Evolutionary conservation across 1,139 yeast species (phyloP).

Genomic region (Candida albicans): DNA sequence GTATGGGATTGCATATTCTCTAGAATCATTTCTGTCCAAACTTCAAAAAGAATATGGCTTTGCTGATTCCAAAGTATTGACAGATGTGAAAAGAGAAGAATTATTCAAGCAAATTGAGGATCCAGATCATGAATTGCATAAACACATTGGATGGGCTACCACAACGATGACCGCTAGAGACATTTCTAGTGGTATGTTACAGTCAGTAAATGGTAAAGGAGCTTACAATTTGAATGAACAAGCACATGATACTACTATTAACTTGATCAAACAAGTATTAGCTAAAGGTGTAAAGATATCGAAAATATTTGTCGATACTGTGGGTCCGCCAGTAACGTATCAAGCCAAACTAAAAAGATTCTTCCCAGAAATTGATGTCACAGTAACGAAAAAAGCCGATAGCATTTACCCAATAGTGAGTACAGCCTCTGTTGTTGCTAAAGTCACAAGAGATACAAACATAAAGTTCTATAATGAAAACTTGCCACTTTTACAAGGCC

Average conservation of each 20-base stretch:
- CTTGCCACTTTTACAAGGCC: constrained; percentile 23
- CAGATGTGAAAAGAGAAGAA: constrained; percentile 65
- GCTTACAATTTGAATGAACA: constrained; percentile 86
- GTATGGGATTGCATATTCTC: constrained; percentile 81
- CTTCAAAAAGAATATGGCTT: constrained; percentile 68
- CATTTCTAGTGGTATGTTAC: constrained; percentile 85
- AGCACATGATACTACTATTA: constrained; percentile 93
- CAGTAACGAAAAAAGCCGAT: constrained; percentile 96
- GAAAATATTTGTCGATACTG: constrained; percentile 89
- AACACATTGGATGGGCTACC: constrained; percentile 84
- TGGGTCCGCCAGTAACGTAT: constrained; percentile 89
- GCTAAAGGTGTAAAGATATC: constrained; percentile 61
- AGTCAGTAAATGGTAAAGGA: constrained; percentile 50
- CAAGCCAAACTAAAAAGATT: constrained; percentile 67
- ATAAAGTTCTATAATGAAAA: constrained; percentile 39
- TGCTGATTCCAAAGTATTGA: constrained; percentile 88
- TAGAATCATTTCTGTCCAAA: constrained; percentile 49
- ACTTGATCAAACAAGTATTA: constrained; percentile 60
- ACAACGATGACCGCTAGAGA: constrained; percentile 84
- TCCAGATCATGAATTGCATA: constrained; percentile 41
- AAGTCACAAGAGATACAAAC: constrained; percentile 86
- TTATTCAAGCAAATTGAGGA: constrained; percentile 61
- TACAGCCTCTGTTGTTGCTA: constrained; percentile 96
- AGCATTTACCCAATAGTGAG: constrained; percentile 91
- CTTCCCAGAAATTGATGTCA: constrained; percentile 72